Evolutionary conservation across 106 monocot genomes (phyloP).

Genomic region (Ottelia alismoides): DNA sequence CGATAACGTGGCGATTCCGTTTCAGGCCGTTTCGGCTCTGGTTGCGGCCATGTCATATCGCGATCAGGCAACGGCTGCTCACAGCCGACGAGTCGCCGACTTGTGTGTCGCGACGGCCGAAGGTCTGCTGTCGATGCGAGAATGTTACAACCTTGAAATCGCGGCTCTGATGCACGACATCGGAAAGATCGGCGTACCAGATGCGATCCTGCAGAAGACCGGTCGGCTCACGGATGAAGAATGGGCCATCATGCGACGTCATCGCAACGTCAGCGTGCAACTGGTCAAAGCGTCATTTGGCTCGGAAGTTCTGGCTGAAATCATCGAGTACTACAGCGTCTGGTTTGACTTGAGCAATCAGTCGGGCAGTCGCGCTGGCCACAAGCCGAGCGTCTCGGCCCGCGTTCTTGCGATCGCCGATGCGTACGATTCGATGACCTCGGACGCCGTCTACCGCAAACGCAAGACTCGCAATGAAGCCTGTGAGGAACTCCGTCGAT

Average conservation of each 20-base stretch:
- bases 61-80: background rate
- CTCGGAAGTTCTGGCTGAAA: background rate
- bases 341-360: background rate
- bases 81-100: background rate
- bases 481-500: background rate
- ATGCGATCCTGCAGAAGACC: background rate
- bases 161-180: background rate
- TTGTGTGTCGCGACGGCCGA: background rate
- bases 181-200: background rate
- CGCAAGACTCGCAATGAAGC: background rate
- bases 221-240: background rate
- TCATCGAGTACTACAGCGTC: background rate
- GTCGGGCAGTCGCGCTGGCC: background rate
- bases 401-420: background rate
- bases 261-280: background rate
- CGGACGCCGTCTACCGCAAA: background rate
- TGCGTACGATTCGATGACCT: background rate
- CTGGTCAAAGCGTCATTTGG: background rate
- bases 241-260: background rate
- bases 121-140: background rate
- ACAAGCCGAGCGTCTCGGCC: background rate
- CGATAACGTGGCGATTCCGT: no score
- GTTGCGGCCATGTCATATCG: no score
- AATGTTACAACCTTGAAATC: background rate
- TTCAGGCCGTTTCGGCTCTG: no score